These are phyloP conservation scores for Penicillium frequentans DNA, from an alignment of 2,329 filamentous ascomycete species.

Conservation along the genomic window DNA sequence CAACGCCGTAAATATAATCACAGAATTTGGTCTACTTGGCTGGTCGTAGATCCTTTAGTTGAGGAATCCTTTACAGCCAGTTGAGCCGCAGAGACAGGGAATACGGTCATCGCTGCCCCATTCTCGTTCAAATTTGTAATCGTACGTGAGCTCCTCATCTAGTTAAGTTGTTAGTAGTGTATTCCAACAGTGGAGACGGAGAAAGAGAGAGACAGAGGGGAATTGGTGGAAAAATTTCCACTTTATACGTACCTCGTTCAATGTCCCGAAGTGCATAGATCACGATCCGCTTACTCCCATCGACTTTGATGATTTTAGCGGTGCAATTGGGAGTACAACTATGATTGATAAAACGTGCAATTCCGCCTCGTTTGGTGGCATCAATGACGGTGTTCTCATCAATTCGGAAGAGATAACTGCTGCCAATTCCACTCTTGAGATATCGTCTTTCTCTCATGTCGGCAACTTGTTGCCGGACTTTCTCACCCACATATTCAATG, in stretches of 20 bases:
- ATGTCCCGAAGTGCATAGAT: constrained; percentile 98
- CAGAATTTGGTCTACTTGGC: neutral
- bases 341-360: constrained; percentile 97
- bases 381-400: constrained; percentile 97
- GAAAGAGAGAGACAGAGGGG: neutral
- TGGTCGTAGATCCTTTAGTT: constrained; percentile 60
- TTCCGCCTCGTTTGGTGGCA: constrained; percentile 96
- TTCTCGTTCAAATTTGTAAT: constrained; percentile 99
- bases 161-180: constrained; percentile 21
- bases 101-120: constrained; percentile 93
- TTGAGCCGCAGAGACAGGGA: constrained; percentile 92
- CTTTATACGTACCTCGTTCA: constrained; percentile 73
- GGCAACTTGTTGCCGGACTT: constrained; percentile 95
- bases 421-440: constrained; percentile 93
- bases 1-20: neutral
- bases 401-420: constrained; percentile 96
- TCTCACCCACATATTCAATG: constrained; percentile 98
- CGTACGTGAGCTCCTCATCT: constrained; percentile 99
- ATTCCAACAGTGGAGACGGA: neutral
- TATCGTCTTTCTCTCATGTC: constrained; percentile 91
- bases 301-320: constrained; percentile 98
- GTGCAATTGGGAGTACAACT: constrained; percentile 98
- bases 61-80: constrained; percentile 97
- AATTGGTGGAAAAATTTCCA: neutral
- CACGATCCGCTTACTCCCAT: constrained; percentile 96